Base-by-base conservation (phyloP, 257 asterid genomes). In the Solanum clarkiae region DNA sequence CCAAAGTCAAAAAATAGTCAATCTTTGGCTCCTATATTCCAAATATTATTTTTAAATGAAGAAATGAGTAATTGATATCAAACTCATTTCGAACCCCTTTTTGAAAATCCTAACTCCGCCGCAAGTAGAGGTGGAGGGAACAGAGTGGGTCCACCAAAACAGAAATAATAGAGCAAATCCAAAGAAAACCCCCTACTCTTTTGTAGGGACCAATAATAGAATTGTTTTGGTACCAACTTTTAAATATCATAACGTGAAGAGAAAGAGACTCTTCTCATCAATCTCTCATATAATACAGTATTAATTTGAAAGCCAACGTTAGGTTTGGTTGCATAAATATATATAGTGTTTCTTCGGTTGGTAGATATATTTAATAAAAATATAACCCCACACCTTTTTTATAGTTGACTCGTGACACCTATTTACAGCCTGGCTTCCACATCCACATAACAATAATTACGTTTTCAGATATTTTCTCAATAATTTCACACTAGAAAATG, bases 181-280 rank as follows among this genome's bases (percentile, higher is more conserved):
- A 32, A 47, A 74, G 63, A 36, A 85, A 85, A 42, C 85, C 42
- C 85, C 83, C 55, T 24, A 81, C 80, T 36, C 88, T 85, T 85
- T 70, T 90, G 86, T 77, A 83, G 94, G 92, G 91, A 63, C 95
- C 90, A 84, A 57, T 80, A 42, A 45, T 59, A 83, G 60, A 86
- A 74, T 80, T 77, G 57, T 77, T 77, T 77, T 77, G 63, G 65
- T 79, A 80, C 87, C 85, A 29, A 75, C 42, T 82, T 69, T 69
- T 66, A 13, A 47, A 47, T 51, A 77, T 26, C 26, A 77, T 51
- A 51, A 86, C 84, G 90, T 87, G 54, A 74, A 84, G 84, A 54
- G 81, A 90, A 89, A 84, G 86, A 80, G 87, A 75, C 89, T 14
- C 57, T 40, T 84, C 60, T 69, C 47, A 32, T 36, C 5, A 51